Percentiles rank a stretch among this genome's conserved stretches.
These are phyloP conservation scores for Imleria badia DNA, from an alignment of 768 basidiomycete genomes.

Conservation along the genomic window DNA sequence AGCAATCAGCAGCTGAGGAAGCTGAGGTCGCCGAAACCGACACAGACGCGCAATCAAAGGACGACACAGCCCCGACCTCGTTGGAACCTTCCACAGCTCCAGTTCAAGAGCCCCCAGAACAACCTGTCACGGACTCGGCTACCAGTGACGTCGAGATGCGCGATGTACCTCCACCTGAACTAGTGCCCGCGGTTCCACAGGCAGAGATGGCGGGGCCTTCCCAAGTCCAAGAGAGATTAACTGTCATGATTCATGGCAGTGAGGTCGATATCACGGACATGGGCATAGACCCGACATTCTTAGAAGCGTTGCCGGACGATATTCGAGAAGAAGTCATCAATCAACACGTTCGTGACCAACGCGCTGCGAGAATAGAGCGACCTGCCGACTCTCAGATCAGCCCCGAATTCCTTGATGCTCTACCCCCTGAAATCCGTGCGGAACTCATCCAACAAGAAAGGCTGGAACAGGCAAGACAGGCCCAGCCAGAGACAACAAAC, in stretches of 20 bases:
- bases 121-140: conserved; percentile 34
- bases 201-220: conserved; percentile 32
- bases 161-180: conserved; percentile 34
- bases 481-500: conserved; percentile 32
- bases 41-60: conserved; percentile 12
- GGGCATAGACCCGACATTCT: conserved; percentile 96
- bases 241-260: conserved; percentile 89
- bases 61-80: conserved; percentile 13
- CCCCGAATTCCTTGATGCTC: conserved; percentile 91
- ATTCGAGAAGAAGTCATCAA: conserved; percentile 98
- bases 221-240: conserved; percentile 61
- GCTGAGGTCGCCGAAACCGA: conserved; percentile 35
- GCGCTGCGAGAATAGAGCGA: conserved; percentile 70
- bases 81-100: conserved; percentile 7
- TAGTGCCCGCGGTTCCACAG: conserved; percentile 16
- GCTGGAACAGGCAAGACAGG: conserved; percentile 70
- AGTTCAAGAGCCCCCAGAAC: conserved; percentile 14
- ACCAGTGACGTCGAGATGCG: conserved; percentile 51
- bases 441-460: conserved; percentile 97
- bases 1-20: conserved; percentile 30
- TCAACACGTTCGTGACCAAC: conserved; percentile 93
- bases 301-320: conserved; percentile 96
- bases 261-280: conserved; percentile 97
- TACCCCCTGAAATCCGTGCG: conserved; percentile 94
- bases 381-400: conserved; percentile 88